Base-by-base conservation (phyloP, 2,329 filamentous ascomycete genomes). In the Microdochium trichocladiopsis region DNA sequence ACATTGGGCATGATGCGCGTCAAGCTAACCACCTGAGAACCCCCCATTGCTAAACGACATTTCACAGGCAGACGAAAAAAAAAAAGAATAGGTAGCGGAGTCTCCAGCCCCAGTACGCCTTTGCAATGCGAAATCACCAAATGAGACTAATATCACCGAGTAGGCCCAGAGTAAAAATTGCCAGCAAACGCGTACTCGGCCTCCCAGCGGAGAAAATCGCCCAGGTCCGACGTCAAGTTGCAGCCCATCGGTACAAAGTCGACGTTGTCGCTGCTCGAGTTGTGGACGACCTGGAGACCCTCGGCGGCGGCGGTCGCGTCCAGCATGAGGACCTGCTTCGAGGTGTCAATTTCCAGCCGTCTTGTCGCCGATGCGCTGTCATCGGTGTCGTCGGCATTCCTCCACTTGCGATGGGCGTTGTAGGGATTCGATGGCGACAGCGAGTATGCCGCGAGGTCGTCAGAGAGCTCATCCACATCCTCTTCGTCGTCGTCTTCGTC, bases 131-230 rank as follows among this genome's bases (percentile, higher is more conserved):
- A 37, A 37, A 4, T 9, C 33, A 37, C 4, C 4, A 4, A 37
- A 16, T 16, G 14, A 16, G 12, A n/a, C 33, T n/a, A n/a, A 9
- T 16, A 11, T 18, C 10, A 14, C 14, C 18, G 41, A 18, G 23
- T 48, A 4, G 21, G 47, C 23, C 47, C 11, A 3, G 18, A 23
- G 18, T 61, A 66, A 28, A 65, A 63, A 22, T 56, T 60, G 37
- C 57, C 2, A 21, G 65, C 66, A 52, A 70, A 75, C 2, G 74
- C 72, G 51, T 80, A 69, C 57, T 80, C 73, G 3, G 75, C 67
- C 62, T 82, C 79, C 79, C 80, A 84, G 51, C 68, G 72, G 48
- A 84, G 60, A 57, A 81, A 84, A 55, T 83, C 80, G 1, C 77
- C 77, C 37, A 84, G 61, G 60, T 84, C 81, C 55, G 82, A 77